Evolutionary conservation across 2,329 filamentous ascomycete genomes (phyloP).

Genomic region (Graphium sp.): DNA sequence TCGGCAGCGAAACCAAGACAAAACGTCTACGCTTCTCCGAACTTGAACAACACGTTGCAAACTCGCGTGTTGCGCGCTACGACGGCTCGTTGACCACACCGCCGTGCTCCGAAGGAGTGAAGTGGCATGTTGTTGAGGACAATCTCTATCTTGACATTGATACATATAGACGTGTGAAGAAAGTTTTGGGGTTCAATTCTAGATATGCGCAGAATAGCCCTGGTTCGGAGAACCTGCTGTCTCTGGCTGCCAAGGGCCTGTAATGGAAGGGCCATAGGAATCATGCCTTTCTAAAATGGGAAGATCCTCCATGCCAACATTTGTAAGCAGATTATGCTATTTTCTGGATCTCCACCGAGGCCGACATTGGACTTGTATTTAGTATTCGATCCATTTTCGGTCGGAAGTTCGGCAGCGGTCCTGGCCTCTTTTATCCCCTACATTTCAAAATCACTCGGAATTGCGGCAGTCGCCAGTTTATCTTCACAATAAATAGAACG

Average conservation of each 20-base stretch:
- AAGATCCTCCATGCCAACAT: no score
- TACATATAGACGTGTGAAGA: slow-evolving; percentile 33
- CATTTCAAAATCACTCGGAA: no score
- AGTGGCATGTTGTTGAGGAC: slow-evolving; percentile 31
- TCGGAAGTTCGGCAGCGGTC: no score
- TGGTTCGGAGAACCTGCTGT: slow-evolving; percentile 24
- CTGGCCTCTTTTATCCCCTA: no score
- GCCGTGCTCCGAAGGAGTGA: slow-evolving; percentile 39
- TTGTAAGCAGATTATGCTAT: no score
- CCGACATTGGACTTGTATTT: no score
- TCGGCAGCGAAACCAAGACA: slow-evolving; percentile 19
- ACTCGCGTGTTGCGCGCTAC: slow-evolving; percentile 28
- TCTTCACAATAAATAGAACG: no score
- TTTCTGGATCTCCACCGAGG: no score
- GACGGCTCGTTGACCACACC: slow-evolving; percentile 44
- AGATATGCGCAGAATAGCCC: slow-evolving; percentile 33
- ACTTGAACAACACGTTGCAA: slow-evolving; percentile 17
- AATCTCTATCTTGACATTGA: slow-evolving; percentile 27
- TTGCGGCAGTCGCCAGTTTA: no score
- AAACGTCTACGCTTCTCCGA: slow-evolving; percentile 22
- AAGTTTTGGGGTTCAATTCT: slow-evolving; percentile 36
- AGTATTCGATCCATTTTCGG: no score
- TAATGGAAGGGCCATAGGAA: no score
- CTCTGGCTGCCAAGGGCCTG: slow-evolving; percentile 6
- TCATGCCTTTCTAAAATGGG: no score